Base-by-base conservation (phyloP, 345 rosid species). In the Arabis alpina region DNA sequence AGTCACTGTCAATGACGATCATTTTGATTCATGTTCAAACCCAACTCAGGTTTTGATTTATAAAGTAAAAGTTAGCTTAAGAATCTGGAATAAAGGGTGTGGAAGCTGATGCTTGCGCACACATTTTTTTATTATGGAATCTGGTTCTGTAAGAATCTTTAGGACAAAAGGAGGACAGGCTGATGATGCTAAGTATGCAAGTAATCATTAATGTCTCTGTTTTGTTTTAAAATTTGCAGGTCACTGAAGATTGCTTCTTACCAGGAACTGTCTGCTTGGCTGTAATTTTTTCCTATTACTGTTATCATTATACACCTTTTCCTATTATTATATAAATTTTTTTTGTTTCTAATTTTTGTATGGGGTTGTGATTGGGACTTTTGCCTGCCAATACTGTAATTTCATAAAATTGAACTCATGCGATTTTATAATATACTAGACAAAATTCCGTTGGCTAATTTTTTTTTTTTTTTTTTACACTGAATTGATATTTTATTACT, bases 251-350 rank as follows among this genome's bases (percentile, higher is more conserved):
- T 64, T 64, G 44, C 66, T 55, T 64, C 37, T 64, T 28, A 65
- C 53, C 8, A 53, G 12, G 74, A 74, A 51, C 64, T 75, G 44
- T 75, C 44, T 68, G 63, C 73, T 53, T 74, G 64, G 73, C 55
- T 30, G 23, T 67, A 67, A 52, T 72, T 43, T 66, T 54, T 43
- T 13, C 11, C 10, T 42, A 60, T 74, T 66, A 67, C 36, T 67
- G 63, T 67, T 66, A 74, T 66, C 49, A 60, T 52, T 51, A 58
- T 59, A 74, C 52, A 40, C 11, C 16, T 53, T 67, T 58, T 42
- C 48, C 37, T 66, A 64, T 42, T 10, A 42, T 74, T 60, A n/a
- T n/a, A n/a, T n/a, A n/a, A n/a, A n/a, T 67, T 74, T 59, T 40
- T 36, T 58, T 58, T 74, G 23, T 10, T 73, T 48, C 7, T 2